These are phyloP conservation scores for Zasmidium angulare DNA, from an alignment of 2,329 filamentous ascomycete species.

Conservation along the genomic window DNA sequence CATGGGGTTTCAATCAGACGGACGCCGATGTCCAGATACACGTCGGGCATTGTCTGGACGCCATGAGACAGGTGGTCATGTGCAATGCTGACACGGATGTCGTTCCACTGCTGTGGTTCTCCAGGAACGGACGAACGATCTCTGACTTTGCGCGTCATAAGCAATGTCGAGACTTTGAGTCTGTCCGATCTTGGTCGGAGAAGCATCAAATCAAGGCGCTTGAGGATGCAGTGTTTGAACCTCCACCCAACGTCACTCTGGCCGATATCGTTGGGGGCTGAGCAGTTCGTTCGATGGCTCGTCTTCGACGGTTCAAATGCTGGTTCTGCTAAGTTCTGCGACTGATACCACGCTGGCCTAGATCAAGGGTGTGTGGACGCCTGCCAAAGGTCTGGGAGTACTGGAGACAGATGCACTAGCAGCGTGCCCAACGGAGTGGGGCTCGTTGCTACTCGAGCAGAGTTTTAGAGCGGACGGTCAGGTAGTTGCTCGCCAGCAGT, in stretches of 20 bases:
- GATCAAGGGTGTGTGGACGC: not conserved
- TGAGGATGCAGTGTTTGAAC: not conserved
- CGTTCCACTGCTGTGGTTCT: not conserved
- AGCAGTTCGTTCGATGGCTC: no score
- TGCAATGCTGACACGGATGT: not conserved
- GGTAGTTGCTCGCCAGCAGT: no score
- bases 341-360: no score
- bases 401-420: no score
- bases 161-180: slow-evolving; percentile 1
- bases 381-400: no score
- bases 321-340: no score
- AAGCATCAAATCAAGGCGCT: not conserved
- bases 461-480: no score
- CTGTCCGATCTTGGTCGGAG: not conserved
- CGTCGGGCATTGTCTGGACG: not conserved
- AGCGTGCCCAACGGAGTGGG: no score
- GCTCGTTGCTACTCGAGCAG: no score
- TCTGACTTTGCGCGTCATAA: not conserved
- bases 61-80: not conserved
- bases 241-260: not conserved
- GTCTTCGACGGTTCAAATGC: no score
- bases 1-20: not conserved
- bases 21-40: not conserved
- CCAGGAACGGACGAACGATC: not conserved
- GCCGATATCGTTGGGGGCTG: not conserved